phyloP scores from a whole-genome alignment of 2,329 filamentous ascomycete genomes.

The Calonectria henricotiae region DNA sequence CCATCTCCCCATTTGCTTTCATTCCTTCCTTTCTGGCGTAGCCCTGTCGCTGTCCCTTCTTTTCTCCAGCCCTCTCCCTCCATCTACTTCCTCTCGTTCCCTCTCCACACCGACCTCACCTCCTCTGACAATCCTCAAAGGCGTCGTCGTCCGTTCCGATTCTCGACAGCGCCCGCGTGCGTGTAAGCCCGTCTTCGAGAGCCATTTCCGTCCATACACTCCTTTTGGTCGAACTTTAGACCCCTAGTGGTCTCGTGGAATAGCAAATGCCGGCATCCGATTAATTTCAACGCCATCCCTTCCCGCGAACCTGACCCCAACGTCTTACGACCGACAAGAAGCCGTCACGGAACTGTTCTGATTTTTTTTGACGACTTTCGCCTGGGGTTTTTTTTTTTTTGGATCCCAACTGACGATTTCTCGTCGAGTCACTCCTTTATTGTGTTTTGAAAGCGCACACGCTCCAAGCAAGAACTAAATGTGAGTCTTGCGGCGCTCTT shows the following conservation, averaged over 20 bases:
- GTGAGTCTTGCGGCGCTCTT: constrained; percentile 43
- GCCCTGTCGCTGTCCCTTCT: constrained; percentile 54
- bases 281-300: constrained; percentile 51
- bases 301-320: constrained; percentile 42
- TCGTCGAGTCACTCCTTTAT: constrained; percentile 67
- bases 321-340: constrained; percentile 41
- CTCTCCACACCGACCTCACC: constrained; percentile 53
- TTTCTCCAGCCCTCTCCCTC: constrained; percentile 53
- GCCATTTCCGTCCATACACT: constrained; percentile 44
- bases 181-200: constrained; percentile 48
- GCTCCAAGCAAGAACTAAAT: constrained; percentile 54
- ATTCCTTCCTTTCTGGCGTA: constrained; percentile 54
- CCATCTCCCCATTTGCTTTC: constrained; percentile 54
- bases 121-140: constrained; percentile 55
- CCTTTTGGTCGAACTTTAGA: constrained; percentile 50
- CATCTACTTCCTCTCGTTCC: constrained; percentile 50
- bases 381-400: constrained; percentile 43
- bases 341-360: constrained; percentile 46
- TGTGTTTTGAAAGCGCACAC: constrained; percentile 53
- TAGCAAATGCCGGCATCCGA: constrained; percentile 56
- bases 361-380: constrained; percentile 50
- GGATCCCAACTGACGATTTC: constrained; percentile 60
- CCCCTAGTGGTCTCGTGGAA: constrained; percentile 54
- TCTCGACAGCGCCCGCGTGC: constrained; percentile 55
- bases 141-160: constrained; percentile 56